Conservation (phyloP, 2,329 filamentous ascomycete genomes). For the Aspergillus puulaauensis region DNA sequence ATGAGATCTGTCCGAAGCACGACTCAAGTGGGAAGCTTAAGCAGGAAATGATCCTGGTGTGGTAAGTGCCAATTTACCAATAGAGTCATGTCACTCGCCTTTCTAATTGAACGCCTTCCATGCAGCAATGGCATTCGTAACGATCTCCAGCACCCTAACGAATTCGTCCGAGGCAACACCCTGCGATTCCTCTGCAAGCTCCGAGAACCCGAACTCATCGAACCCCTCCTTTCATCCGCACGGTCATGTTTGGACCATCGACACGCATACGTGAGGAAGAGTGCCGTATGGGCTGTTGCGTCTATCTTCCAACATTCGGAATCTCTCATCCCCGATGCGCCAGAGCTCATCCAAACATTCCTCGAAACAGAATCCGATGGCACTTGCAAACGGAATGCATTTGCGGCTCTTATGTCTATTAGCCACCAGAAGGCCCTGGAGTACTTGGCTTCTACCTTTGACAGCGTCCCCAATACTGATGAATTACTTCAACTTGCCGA, state of each 20-base stretch:
- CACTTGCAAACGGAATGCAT: slow-evolving; percentile 97
- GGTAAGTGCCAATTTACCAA: slow-evolving; percentile 55
- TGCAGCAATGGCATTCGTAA: slow-evolving; percentile 93
- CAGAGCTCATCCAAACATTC: slow-evolving; percentile 87
- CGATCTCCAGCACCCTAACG: slow-evolving; percentile 94
- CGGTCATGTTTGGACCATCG: slow-evolving; percentile 91
- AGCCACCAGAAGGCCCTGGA: slow-evolving; percentile 89
- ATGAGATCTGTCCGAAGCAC: slow-evolving; percentile 96
- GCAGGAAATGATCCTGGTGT: slow-evolving; percentile 99
- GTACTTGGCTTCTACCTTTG: slow-evolving; percentile 86
- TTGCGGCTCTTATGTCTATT: slow-evolving; percentile 85
- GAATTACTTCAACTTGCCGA: slow-evolving; percentile 91
- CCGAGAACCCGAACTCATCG: slow-evolving; percentile 90
- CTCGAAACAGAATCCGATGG: slow-evolving; percentile 86
- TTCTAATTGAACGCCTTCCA: slow-evolving; percentile 16
- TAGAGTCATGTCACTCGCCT: background rate
- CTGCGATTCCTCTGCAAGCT: slow-evolving; percentile 96
- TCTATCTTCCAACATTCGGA: slow-evolving; percentile 92
- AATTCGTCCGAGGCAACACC: slow-evolving; percentile 98
- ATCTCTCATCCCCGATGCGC: slow-evolving; percentile 88
- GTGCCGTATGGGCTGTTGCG: slow-evolving; percentile 90
- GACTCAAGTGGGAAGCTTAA: slow-evolving; percentile 92
- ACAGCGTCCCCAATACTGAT: slow-evolving; percentile 90
- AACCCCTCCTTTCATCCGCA: slow-evolving; percentile 89
- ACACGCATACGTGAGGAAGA: slow-evolving; percentile 97